Evolutionary conservation across 768 basidiomycete species (phyloP).

Genomic region (Sporobolomyces phaffii): DNA sequence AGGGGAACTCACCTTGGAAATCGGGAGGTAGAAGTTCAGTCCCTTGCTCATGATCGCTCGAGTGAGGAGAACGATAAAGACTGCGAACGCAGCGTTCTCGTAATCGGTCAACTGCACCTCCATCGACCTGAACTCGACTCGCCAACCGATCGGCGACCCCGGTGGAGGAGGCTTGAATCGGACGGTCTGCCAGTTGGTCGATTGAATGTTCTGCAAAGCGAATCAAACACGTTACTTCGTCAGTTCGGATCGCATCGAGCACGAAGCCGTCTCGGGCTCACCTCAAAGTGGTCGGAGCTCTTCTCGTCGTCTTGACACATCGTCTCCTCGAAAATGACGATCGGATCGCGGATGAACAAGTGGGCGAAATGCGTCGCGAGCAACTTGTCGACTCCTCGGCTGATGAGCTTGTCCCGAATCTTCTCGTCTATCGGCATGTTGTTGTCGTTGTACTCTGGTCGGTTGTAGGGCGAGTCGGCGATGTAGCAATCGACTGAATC

Average conservation of each 20-base stretch:
- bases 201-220: slow-evolving; percentile 77
- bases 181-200: slow-evolving; percentile 98
- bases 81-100: slow-evolving; percentile 93
- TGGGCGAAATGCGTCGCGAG: slow-evolving; percentile 89
- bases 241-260: too few species aligned
- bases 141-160: slow-evolving; percentile 88
- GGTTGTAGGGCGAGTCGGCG: slow-evolving; percentile 68
- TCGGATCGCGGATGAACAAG: slow-evolving; percentile 92
- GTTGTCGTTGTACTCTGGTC: slow-evolving; percentile 90
- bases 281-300: slow-evolving; percentile 95
- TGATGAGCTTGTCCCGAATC: slow-evolving; percentile 65
- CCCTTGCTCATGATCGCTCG: slow-evolving; percentile 86
- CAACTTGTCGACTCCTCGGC: slow-evolving; percentile 77
- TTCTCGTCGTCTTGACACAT: slow-evolving; percentile 80
- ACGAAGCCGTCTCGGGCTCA: too few species aligned
- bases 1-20: slow-evolving; percentile 67
- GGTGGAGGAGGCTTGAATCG: slow-evolving; percentile 97
- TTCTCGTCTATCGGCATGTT: slow-evolving; percentile 67
- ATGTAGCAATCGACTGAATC: slow-evolving; percentile 93
- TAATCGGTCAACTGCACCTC: slow-evolving; percentile 98
- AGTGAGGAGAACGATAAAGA: slow-evolving; percentile 90
- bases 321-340: slow-evolving; percentile 90
- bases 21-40: slow-evolving; percentile 91
- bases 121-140: slow-evolving; percentile 98
- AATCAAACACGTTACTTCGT: too few species aligned